Evolutionary conservation across 1,284 basidiomycete species (phyloP), one percentile per base, ranked within the genome.

Genomic region (Sparassis latifolia): DNA sequence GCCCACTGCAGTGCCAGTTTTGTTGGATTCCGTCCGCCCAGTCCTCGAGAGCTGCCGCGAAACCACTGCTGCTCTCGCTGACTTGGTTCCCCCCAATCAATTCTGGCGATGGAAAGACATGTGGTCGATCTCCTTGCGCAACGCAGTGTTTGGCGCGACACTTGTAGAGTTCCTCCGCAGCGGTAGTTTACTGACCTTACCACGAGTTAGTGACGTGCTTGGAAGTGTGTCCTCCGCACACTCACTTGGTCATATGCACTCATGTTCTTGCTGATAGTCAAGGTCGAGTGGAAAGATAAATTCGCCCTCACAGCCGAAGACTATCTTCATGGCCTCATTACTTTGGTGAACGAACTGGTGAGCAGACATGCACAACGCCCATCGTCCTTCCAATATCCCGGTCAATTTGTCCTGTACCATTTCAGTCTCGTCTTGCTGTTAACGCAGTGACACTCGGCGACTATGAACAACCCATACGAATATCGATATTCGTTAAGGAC

Each of bases 71-170:
- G 71, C 72, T 2, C 65, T 90, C 7, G 78, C 78, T 4, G 65
- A 61, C 3, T 68, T 83, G 33, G 71, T 87, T 35, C 89, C 87
- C 37, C 71, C 73, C 29, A 78, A 85, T 56, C 84, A 91, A 58
- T 85, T 86, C 58, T 92, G 89, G 87, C 76, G 82, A 54, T 92
- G 84, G 84, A 87, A 84, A 62, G 84, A 87, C 32, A 82, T 84
- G 77, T 89, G 84, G 86, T 75, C 76, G 2, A 79, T 77, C 58
- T 82, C 83, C 12, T 63, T 87, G 41, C 72, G 82, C 40, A 76
- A 76, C 12, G 78, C 80, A 10, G 75, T 89, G 1, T 92, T 85
- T 61, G 75, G 79, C 31, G 78, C 81, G 1, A 77, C 82, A 5
- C 63, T 92, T 33, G 71, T 81, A 10, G 77, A 84, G 58, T 93